Percentiles rank a stretch among this genome's conserved stretches.
phyloP scores from a whole-genome alignment of 306 rosid species.

The Malus sieversii region DNA sequence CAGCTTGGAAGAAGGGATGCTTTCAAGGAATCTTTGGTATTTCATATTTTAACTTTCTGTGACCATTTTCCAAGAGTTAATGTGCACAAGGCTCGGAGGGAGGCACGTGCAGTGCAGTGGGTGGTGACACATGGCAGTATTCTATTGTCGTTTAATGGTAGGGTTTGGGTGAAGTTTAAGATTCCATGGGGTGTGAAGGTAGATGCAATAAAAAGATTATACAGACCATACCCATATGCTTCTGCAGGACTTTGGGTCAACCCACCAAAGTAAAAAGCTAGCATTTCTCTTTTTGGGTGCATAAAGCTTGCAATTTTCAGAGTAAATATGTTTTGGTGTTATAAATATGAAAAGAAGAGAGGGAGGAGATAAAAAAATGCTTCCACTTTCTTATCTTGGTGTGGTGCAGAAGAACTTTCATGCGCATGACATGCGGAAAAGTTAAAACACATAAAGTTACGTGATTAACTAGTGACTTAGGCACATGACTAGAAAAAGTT shows the following conservation, averaged over 20 bases:
- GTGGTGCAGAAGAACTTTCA: too few species aligned
- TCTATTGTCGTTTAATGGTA: conserved; percentile 62
- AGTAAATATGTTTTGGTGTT: neutral
- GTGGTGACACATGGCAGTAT: conserved; percentile 21
- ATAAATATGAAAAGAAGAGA: too few species aligned
- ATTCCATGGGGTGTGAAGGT: conserved; percentile 43
- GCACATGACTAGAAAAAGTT: too few species aligned
- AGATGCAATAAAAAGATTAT: conserved; percentile 18
- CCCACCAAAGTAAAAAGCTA: conserved; percentile 6
- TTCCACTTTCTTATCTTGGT: too few species aligned
- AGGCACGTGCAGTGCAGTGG: conserved; percentile 63
- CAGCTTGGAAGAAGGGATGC: neutral
- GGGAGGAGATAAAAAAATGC: too few species aligned
- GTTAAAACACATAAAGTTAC: too few species aligned
- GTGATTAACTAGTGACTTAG: too few species aligned
- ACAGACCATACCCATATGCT: conserved; percentile 19
- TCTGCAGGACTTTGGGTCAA: conserved; percentile 24
- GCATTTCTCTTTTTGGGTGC: neutral
- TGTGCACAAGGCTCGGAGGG: conserved; percentile 27
- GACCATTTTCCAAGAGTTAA: conserved; percentile 22
- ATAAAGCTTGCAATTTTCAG: neutral
- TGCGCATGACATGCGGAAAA: too few species aligned
- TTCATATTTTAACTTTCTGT: conserved; percentile 1
- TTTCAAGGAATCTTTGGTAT: conserved; percentile 33
- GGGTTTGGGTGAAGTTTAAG: conserved; percentile 23